Evolutionary conservation across 805 yeast species (phyloP).

Genomic region (Lipomyces oligophaga): DNA sequence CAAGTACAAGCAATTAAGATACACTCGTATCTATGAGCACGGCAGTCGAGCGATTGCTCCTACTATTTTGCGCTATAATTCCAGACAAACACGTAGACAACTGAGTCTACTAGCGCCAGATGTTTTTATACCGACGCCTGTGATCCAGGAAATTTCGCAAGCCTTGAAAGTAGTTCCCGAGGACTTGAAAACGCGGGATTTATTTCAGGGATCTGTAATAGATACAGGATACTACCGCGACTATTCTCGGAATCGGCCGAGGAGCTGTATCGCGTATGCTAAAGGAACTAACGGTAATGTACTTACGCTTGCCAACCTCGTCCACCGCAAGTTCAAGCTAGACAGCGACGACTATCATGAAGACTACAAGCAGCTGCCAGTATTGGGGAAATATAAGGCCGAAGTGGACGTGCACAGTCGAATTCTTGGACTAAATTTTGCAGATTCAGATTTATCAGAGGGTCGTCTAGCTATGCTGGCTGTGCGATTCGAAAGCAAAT

Average conservation of each 20-base stretch:
- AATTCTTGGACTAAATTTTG: slow-evolving; percentile 20
- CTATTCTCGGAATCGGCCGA: background rate
- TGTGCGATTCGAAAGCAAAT: slow-evolving; percentile 6
- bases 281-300: slow-evolving; percentile 9
- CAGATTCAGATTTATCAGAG: slow-evolving; percentile 15
- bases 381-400: background rate
- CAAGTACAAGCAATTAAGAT: too few relatives aligned
- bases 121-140: slow-evolving; percentile 12
- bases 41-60: too few relatives aligned
- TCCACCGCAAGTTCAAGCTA: background rate
- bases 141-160: slow-evolving; percentile 3
- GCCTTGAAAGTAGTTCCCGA: background rate
- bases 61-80: background rate
- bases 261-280: slow-evolving; percentile 11
- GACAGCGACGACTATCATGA: slow-evolving; percentile 7
- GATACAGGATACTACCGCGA: slow-evolving; percentile 15
- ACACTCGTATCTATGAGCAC: too few relatives aligned
- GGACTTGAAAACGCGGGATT: background rate
- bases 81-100: background rate
- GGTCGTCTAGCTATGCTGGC: slow-evolving; percentile 13
- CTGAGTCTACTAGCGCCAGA: slow-evolving; percentile 16
- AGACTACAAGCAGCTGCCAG: slow-evolving; percentile 8
- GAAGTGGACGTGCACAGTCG: slow-evolving; percentile 2
- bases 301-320: slow-evolving; percentile 5
- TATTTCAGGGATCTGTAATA: slow-evolving; percentile 6